These are phyloP conservation scores for Kalmusia sp. DNA, from an alignment of 2,329 filamentous ascomycete genomes.

Conservation along the genomic window DNA sequence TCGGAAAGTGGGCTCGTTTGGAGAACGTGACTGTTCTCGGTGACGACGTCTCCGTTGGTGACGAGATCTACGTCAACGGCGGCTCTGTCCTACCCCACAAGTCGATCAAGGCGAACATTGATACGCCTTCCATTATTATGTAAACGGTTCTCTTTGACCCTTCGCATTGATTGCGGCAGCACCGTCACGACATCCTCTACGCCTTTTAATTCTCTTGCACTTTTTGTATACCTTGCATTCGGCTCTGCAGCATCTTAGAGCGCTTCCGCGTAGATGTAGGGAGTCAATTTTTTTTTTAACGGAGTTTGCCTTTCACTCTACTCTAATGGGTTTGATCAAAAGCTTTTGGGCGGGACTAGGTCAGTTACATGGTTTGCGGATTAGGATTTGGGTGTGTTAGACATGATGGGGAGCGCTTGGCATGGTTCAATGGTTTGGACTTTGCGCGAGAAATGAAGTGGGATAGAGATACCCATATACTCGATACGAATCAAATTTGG, in stretches of 20 bases:
- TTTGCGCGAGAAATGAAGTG: not conserved
- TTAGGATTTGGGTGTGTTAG: slow-evolving; percentile 4
- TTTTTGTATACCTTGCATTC: slow-evolving; percentile 45
- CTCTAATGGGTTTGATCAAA: slow-evolving; percentile 1
- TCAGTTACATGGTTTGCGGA: not conserved
- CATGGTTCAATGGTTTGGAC: not conserved
- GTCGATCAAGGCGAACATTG: slow-evolving; percentile 98
- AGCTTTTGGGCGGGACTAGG: not conserved
- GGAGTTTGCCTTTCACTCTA: slow-evolving; percentile 6
- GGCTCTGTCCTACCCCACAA: slow-evolving; percentile 96
- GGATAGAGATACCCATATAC: slow-evolving; percentile 5
- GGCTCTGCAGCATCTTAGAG: slow-evolving; percentile 2
- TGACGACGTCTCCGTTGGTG: slow-evolving; percentile 96
- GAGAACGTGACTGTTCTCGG: slow-evolving; percentile 99
- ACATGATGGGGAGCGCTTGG: no score
- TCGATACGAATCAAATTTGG: slow-evolving; percentile 3
- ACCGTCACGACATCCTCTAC: slow-evolving; percentile 23
- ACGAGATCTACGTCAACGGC: slow-evolving; percentile 98
- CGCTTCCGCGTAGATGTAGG: not conserved
- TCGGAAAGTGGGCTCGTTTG: slow-evolving; percentile 93
- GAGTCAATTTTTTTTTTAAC: slow-evolving; percentile 4
- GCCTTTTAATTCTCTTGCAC: slow-evolving; percentile 39
- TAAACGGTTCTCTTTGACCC: slow-evolving; percentile 36
- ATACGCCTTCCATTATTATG: slow-evolving; percentile 62
- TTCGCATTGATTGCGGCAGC: no score